These are phyloP conservation scores for Ceratobasidium sp. DNA, from an alignment of 1,284 basidiomycete species.

Conservation along the genomic window DNA sequence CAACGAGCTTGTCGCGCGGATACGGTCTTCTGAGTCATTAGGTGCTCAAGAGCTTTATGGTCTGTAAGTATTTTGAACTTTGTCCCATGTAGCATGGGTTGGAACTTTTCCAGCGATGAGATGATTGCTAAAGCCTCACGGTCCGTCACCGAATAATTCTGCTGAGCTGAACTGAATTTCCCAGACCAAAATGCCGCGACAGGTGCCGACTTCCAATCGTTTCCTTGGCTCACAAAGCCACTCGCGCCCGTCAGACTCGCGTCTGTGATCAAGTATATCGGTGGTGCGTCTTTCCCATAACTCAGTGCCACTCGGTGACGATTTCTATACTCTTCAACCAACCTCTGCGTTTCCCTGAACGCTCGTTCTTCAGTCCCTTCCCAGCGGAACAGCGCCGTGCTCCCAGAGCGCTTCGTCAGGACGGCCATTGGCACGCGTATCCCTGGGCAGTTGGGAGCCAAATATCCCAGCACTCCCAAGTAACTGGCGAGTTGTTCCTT, in stretches of 20 bases:
- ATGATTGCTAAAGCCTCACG: slow-evolving; percentile 15
- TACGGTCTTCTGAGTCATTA: slow-evolving; percentile 56
- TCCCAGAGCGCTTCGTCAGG: not conserved
- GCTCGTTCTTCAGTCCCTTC: slow-evolving; percentile 11
- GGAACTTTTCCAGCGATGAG: slow-evolving; percentile 54
- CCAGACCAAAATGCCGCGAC: slow-evolving; percentile 15
- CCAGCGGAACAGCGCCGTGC: slow-evolving; percentile 13
- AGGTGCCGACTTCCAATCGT: not conserved
- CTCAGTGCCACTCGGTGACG: not conserved
- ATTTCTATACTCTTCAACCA: slow-evolving; percentile 3
- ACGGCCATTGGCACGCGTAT: slow-evolving; percentile 50
- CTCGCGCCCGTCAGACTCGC: slow-evolving; percentile 27
- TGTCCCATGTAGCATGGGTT: not conserved
- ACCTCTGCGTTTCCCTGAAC: slow-evolving; percentile 17
- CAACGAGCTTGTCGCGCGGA: slow-evolving; percentile 56
- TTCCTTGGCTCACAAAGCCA: slow-evolving; percentile 23
- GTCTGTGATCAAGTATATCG: slow-evolving; percentile 31
- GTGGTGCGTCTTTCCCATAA: not conserved
- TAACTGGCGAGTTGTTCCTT: slow-evolving; percentile 43
- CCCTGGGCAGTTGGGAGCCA: slow-evolving; percentile 16
- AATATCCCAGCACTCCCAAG: slow-evolving; percentile 44
- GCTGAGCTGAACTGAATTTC: slow-evolving; percentile 43
- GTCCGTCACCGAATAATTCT: slow-evolving; percentile 20
- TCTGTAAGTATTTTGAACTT: slow-evolving; percentile 50
- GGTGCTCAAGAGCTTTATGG: slow-evolving; percentile 56